A percentile compares a stretch with the other conserved stretches of the same genome.
phyloP scores from a whole-genome alignment of 345 rosid species.

The Populus ilicifolia region DNA sequence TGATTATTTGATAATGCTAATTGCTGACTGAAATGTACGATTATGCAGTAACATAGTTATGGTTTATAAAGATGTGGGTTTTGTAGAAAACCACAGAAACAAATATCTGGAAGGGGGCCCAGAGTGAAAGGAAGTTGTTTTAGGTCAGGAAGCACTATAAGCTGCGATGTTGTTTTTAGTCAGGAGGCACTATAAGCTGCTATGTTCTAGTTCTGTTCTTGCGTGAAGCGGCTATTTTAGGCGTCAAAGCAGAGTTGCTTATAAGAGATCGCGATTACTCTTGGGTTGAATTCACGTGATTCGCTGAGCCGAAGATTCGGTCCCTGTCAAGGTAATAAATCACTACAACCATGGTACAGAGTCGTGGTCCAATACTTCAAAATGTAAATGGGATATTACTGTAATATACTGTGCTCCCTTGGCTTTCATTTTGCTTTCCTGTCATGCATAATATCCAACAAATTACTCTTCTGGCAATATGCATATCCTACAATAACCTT shows the following conservation, averaged over 20 bases:
- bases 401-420: too few relatives aligned
- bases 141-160: too few relatives aligned
- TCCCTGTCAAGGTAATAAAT: conserved; percentile 6
- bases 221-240: not conserved
- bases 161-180: not conserved
- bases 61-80: not conserved
- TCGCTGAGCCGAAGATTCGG: not conserved
- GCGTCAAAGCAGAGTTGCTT: too few relatives aligned
- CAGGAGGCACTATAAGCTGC: not conserved
- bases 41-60: not conserved
- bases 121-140: not conserved
- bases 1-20: not conserved
- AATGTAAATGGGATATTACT: too few relatives aligned
- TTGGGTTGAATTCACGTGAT: conserved; percentile 7
- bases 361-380: not conserved
- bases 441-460: too few relatives aligned
- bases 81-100: not conserved
- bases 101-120: not conserved
- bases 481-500: too few relatives aligned
- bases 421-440: too few relatives aligned
- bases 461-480: too few relatives aligned
- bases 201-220: not conserved
- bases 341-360: not conserved
- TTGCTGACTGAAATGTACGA: not conserved
- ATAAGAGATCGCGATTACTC: not conserved